Conservation (phyloP, 208 protist genomes). For the Leishmania major region DNA sequence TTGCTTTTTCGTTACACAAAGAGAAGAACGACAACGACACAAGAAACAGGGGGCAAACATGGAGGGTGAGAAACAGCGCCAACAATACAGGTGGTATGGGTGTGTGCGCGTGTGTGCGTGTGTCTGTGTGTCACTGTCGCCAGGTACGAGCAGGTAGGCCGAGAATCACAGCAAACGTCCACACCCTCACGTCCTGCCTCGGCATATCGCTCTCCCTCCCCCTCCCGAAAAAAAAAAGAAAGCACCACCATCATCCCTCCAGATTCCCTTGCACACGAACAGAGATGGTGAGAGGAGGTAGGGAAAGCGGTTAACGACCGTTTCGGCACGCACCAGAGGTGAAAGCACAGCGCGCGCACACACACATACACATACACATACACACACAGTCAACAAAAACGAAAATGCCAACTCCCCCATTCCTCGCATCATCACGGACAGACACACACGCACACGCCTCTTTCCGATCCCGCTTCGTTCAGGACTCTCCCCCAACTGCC, state of each 20-base stretch:
- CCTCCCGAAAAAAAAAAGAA: neutral
- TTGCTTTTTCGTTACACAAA: neutral
- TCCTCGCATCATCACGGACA: neutral
- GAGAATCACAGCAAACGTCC: neutral
- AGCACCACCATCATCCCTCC: neutral
- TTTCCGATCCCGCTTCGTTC: neutral
- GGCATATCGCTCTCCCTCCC: neutral
- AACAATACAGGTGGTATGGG: neutral
- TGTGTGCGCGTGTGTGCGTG: neutral
- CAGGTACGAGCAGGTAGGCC: neutral
- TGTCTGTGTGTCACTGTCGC: neutral
- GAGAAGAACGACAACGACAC: neutral
- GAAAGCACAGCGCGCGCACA: neutral
- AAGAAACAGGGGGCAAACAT: neutral
- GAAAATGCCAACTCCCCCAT: neutral
- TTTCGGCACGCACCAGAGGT: neutral
- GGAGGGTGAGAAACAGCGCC: neutral
- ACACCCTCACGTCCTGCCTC: neutral
- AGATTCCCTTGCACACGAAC: neutral
- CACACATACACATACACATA: neutral
- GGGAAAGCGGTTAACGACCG: neutral
- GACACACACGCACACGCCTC: neutral
- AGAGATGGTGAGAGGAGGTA: neutral
- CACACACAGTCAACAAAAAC: neutral
- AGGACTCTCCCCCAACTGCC: neutral